Conservation (phyloP, 1,284 basidiomycete genomes). For the Trametes versicolor region DNA sequence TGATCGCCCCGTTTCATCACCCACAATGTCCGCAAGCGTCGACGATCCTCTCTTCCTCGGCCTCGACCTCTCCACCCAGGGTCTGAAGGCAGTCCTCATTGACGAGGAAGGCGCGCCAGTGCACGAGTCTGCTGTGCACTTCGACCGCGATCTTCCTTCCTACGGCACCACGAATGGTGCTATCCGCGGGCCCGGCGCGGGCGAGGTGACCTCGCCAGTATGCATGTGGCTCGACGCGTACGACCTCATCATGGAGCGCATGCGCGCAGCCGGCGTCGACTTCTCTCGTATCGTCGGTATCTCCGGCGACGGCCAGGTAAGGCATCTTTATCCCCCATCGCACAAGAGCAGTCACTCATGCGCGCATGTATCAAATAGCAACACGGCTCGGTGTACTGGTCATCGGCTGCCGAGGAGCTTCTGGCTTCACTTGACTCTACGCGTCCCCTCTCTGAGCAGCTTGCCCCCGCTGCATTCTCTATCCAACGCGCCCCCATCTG, state of each 20-base stretch:
- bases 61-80: constrained; percentile 89
- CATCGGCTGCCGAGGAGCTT: constrained; percentile 59
- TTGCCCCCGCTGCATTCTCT: constrained; percentile 75
- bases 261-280: constrained; percentile 69
- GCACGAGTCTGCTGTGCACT: constrained; percentile 81
- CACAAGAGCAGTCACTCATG: not conserved
- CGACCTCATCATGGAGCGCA: constrained; percentile 79
- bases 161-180: constrained; percentile 82
- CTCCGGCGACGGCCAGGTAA: constrained; percentile 81
- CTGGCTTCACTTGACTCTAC: constrained; percentile 65
- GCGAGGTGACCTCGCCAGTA: constrained; percentile 84
- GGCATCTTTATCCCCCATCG: not conserved
- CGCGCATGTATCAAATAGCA: constrained; percentile 59
- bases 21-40: constrained; percentile 20
- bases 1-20: constrained; percentile 13
- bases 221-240: constrained; percentile 88
- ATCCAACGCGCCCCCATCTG: constrained; percentile 83
- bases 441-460: constrained; percentile 61
- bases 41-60: constrained; percentile 76
- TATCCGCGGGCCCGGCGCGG: constrained; percentile 68
- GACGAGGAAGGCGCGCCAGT: constrained; percentile 68
- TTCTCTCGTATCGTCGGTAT: constrained; percentile 69
- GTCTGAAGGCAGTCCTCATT: constrained; percentile 82
- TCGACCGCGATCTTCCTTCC: constrained; percentile 81
- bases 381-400: constrained; percentile 94